Evolutionary conservation across 371 early-diverging fungal genomes (phyloP).

Genomic region (Actinomortierella ambigua): DNA sequence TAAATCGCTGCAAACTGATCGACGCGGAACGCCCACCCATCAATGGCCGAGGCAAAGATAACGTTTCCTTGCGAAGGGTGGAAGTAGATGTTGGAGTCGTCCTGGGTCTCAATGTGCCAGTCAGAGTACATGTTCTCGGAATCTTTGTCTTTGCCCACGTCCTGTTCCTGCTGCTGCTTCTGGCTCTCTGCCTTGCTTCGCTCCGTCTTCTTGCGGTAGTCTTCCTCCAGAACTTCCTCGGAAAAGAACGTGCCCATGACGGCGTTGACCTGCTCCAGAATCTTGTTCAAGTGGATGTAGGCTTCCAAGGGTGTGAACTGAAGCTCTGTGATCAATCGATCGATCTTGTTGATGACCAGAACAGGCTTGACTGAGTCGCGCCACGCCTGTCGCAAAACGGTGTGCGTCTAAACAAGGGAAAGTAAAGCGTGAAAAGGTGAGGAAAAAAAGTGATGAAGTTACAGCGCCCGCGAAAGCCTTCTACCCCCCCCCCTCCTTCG

Average conservation of each 20-base stretch:
- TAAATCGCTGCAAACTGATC: constrained; percentile 93
- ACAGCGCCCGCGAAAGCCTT: not conserved
- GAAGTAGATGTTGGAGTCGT: constrained; percentile 94
- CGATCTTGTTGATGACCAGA: constrained; percentile 99
- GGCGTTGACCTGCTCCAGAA: constrained; percentile 96
- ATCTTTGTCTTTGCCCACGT: constrained; percentile 14
- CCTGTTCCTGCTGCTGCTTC: constrained; percentile 33
- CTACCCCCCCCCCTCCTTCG: constrained; percentile 6
- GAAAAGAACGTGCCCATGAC: constrained; percentile 93
- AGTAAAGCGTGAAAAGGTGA: not conserved
- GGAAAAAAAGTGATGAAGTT: not conserved
- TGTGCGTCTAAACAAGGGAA: constrained; percentile 75
- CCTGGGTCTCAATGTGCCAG: constrained; percentile 88
- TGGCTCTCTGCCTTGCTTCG: not conserved
- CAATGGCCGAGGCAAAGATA: constrained; percentile 92
- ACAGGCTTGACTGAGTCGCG: constrained; percentile 87
- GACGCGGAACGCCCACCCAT: constrained; percentile 98
- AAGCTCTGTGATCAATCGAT: constrained; percentile 93
- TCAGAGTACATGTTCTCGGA: constrained; percentile 55
- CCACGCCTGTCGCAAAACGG: constrained; percentile 95
- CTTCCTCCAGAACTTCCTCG: constrained; percentile 87
- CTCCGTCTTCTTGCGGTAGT: constrained; percentile 74
- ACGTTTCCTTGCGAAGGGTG: constrained; percentile 96
- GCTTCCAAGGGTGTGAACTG: constrained; percentile 93
- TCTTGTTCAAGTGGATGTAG: constrained; percentile 85